Evolutionary conservation across 257 asterid genomes (phyloP).

Genomic region (Solanum chmielewskii): DNA sequence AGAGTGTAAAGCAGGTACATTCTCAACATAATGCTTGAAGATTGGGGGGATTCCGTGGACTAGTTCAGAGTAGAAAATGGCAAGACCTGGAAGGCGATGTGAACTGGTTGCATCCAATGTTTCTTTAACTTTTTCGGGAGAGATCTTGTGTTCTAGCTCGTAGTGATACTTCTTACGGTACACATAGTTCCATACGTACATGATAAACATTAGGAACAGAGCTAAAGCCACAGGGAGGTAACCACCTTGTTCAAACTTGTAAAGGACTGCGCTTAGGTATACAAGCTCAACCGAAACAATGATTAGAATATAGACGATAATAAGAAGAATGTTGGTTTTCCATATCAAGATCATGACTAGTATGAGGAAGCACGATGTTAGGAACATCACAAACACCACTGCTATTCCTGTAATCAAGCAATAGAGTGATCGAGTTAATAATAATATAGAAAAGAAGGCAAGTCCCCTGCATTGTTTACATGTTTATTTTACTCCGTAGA

Average conservation of each 20-base stretch:
- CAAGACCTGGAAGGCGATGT: constrained; percentile 39
- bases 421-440: not conserved
- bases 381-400: constrained; percentile 48
- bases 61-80: constrained; percentile 48
- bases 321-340: constrained; percentile 34
- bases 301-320: constrained; percentile 11
- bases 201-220: constrained; percentile 20
- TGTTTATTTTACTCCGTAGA: not conserved
- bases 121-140: constrained; percentile 17
- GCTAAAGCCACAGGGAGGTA: constrained; percentile 42
- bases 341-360: constrained; percentile 50
- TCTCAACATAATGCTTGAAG: constrained; percentile 43
- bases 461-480: not conserved
- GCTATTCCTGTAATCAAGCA: constrained; percentile 30
- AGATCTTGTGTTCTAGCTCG: constrained; percentile 37
- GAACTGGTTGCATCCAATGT: constrained; percentile 1
- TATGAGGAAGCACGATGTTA: constrained; percentile 34
- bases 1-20: constrained; percentile 40
- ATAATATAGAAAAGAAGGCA: not conserved
- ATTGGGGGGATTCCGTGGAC: constrained; percentile 60
- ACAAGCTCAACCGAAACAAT: constrained; percentile 26
- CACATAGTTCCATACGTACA: constrained; percentile 42
- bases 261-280: constrained; percentile 33
- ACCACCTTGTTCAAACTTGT: constrained; percentile 47
- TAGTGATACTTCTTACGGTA: constrained; percentile 26